Percentiles rank a stretch among this genome's conserved stretches.
Conservation (phyloP, 441 rosid genomes). For the Populus hybrid region DNA sequence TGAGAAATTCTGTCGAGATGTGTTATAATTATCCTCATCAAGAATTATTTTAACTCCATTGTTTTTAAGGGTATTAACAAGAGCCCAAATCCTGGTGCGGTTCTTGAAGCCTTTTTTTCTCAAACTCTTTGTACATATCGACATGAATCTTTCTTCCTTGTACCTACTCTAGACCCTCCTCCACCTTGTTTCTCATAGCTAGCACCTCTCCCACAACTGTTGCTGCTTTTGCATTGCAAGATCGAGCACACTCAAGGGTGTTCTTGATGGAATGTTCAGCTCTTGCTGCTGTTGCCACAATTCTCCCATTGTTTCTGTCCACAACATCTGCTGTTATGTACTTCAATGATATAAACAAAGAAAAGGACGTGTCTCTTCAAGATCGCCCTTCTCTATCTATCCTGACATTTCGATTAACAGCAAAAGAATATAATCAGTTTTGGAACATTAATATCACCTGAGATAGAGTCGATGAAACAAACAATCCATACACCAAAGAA, state of each 20-base stretch:
- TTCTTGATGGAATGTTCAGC: conserved; percentile 44
- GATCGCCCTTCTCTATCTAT: conserved; percentile 13
- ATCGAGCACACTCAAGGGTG: conserved; percentile 42
- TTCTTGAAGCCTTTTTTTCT: conserved; percentile 31
- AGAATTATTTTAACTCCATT: conserved; percentile 63
- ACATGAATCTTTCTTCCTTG: conserved; percentile 40
- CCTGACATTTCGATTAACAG: conserved; percentile 3
- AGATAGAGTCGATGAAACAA: too few relatives aligned
- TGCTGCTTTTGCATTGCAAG: conserved; percentile 51
- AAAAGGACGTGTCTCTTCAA: conserved; percentile 33
- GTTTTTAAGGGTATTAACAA: conserved; percentile 63
- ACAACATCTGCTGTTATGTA: conserved; percentile 25
- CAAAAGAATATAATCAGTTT: background rate
- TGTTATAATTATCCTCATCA: conserved; percentile 40
- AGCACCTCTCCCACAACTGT: conserved; percentile 42
- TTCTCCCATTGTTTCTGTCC: conserved; percentile 45
- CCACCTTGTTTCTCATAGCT: conserved; percentile 49
- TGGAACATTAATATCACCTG: too few relatives aligned
- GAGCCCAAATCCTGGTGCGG: conserved; percentile 46
- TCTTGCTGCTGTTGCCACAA: conserved; percentile 39
- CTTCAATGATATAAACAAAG: conserved; percentile 4
- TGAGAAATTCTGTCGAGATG: conserved; percentile 20
- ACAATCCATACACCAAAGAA: too few relatives aligned
- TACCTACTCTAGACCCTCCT: conserved; percentile 43
- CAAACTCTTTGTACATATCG: conserved; percentile 28